Base-by-base conservation (phyloP, 768 basidiomycete genomes). In the Rhizopogon vesiculosus region DNA sequence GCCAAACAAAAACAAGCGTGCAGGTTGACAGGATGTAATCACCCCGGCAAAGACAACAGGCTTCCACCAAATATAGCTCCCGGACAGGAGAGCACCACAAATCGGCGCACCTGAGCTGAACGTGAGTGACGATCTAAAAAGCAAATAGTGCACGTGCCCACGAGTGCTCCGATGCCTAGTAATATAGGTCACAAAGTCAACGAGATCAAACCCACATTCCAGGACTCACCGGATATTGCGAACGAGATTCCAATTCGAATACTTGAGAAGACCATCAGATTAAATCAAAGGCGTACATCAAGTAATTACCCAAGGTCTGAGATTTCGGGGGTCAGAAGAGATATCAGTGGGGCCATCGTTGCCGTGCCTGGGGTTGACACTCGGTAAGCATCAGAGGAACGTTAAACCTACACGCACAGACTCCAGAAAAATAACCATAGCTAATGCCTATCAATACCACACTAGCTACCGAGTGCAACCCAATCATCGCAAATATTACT, bases 51-150 rank as follows among this genome's bases (percentile, higher is more conserved):
- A 86, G 13, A 83, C 42, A 3, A 76, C 77, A 5, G 84, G 79
- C 12, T 76, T 73, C 78, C 80, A 83, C 84, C 85, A 86, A 3
- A 76, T 64, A 60, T 78, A 83, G 3, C 69, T 66, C 9, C 64
- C 48, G 1, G 81, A 76, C 8, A 86, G 71, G 22, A 86, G 69
- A 2, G 81, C 79, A 2, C 85, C 84, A 33, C 76, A 77, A 33
- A 85, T 78, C 0, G 84, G 84, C 0, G 80, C 74, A 3, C 82
- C 83, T 78, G 53, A 7, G 29, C 42, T 49, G 16, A 53, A 64
- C 62, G 67, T 29, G 68, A 51, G 13, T 69, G 56, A 1, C 63
- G 58, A 8, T 16, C 44, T 33, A 39, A 10, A 31, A 44, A 25
- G 38, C n/a, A 13, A 31, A 10, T 7, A 29, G 40, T 38, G 18